Base-by-base conservation (phyloP, 176 grass and related monocot genomes). In the bread wheat (Triticum aestivum) region DNA sequence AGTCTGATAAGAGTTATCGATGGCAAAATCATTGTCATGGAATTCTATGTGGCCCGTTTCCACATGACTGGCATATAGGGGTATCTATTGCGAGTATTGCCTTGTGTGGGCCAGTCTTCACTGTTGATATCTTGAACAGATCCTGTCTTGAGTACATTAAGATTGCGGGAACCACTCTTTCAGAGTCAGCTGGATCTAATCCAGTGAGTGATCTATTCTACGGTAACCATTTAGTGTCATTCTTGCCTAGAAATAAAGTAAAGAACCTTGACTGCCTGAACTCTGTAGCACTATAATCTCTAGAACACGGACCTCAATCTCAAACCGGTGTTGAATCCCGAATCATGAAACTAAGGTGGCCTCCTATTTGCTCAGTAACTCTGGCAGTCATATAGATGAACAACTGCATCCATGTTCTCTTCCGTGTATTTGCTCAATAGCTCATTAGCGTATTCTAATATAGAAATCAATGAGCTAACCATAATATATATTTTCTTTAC, bases 11-110 rank as follows among this genome's bases (percentile, higher is more conserved):
- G 89, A 69, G 85, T n/a, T 63, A 79, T 87, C 77, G 69, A 87
- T 84, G 11, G 76, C 81, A 37, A 87, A 87, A 87, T 87, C 85
- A 91, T 87, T 61, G 74, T 84, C 38, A 58, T 65, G 75, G 75
- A 75, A 76, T 84, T 82, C 81, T 38, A 84, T 58, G 58, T 87
- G 80, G 37, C 45, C 47, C 70, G 47, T 75, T 51, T 73, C 66
- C 64, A 78, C 63, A 41, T 47, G 8, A 77, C 49, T 81, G 63
- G 47, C 26, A 84, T 77, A 74, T 54, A 54, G 14, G 49, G 18
- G 49, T 74, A 44, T 86, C 34, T 76, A 66, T 67, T 66, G 32
- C 47, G 32, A 65, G 82, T 73, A 58, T 79, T 58, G 29, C 80
- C 11, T 51, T 51, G 44, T 75, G 44, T 75, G 72, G 70, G 9